Conservation (phyloP, 257 asterid genomes). For the Hygrophila difformis region DNA sequence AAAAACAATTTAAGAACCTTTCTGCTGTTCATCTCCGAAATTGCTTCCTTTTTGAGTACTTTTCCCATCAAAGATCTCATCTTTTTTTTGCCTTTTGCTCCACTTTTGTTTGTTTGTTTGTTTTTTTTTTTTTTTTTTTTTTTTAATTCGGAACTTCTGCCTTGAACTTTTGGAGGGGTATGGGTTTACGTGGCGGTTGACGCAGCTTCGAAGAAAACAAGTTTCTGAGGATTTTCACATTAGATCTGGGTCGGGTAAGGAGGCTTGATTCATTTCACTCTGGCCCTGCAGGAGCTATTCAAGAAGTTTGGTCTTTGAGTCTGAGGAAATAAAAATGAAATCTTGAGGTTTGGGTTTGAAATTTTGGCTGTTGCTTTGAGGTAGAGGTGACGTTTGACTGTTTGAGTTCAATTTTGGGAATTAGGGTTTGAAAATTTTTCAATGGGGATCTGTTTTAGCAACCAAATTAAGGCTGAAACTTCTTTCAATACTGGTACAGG, state of each 20-base stretch:
- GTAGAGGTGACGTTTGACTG: slow-evolving; percentile 9
- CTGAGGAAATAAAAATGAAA: slow-evolving; percentile 12
- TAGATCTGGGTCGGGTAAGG: slow-evolving; percentile 29
- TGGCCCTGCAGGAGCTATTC: slow-evolving; percentile 1
- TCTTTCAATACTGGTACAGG: slow-evolving; percentile 45
- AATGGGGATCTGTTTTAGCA: slow-evolving; percentile 90
- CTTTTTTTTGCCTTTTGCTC: slow-evolving; percentile 3
- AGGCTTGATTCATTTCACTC: slow-evolving; percentile 6
- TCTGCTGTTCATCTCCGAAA: slow-evolving; percentile 8
- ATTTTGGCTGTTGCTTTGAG: slow-evolving; percentile 16
- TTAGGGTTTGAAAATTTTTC: no score
- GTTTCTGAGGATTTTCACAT: slow-evolving; percentile 27
- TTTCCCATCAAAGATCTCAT: not conserved
- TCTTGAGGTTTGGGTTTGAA: slow-evolving; percentile 23
- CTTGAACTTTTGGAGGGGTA: no score
- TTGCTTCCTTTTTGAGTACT: slow-evolving; percentile 8
- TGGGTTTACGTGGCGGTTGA: slow-evolving; percentile 20
- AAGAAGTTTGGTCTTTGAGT: slow-evolving; percentile 14
- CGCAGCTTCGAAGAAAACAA: slow-evolving; percentile 9
- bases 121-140: no score
- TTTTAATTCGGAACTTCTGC: no score
- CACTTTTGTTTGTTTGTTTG: slow-evolving; percentile 12
- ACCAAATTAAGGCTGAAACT: slow-evolving; percentile 73
- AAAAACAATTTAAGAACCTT: no score
- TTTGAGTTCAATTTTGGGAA: slow-evolving; percentile 8